phyloP scores from a whole-genome alignment of 2,329 filamentous ascomycete species.

The Fusarium citri region DNA sequence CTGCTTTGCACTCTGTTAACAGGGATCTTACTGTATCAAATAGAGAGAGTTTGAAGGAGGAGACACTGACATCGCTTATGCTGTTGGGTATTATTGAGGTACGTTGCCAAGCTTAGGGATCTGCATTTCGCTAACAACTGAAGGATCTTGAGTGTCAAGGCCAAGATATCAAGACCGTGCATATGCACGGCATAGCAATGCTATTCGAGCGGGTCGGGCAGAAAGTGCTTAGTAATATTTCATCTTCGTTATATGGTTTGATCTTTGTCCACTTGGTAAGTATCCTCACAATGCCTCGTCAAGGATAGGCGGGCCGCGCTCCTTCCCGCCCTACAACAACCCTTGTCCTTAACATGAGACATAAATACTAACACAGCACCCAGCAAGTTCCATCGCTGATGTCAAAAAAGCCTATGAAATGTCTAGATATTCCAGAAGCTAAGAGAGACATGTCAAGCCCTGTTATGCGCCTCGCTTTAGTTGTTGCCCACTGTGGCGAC shows the following conservation, averaged over 20 bases:
- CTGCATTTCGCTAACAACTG: neutral
- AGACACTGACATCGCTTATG: slow-evolving; percentile 29
- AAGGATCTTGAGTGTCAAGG: slow-evolving; percentile 34
- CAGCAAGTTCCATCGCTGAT: slow-evolving; percentile 27
- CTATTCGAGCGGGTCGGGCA: slow-evolving; percentile 24
- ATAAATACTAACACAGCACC: neutral
- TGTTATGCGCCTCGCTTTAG: slow-evolving; percentile 10
- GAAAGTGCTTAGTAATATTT: slow-evolving; percentile 6
- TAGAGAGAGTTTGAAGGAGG: slow-evolving; percentile 15
- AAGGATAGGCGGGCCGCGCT: too few relatives aligned
- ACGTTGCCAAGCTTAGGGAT: neutral
- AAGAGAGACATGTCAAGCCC: neutral
- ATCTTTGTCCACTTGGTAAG: slow-evolving; percentile 28
- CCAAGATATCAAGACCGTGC: slow-evolving; percentile 17
- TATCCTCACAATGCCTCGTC: too few relatives aligned
- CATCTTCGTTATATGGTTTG: slow-evolving; percentile 9
- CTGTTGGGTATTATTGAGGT: slow-evolving; percentile 30
- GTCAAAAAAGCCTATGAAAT: slow-evolving; percentile 13
- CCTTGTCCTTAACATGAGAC: neutral
- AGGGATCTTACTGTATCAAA: slow-evolving; percentile 18
- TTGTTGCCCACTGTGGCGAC: slow-evolving; percentile 12
- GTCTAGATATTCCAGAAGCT: slow-evolving; percentile 11
- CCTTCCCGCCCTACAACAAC: too few relatives aligned
- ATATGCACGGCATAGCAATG: slow-evolving; percentile 26
- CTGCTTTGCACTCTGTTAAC: slow-evolving; percentile 18